A percentile compares a stretch with the other conserved stretches of the same genome.
phyloP scores from a whole-genome alignment of 2,329 filamentous ascomycete genomes.

The Hortaea werneckii region DNA sequence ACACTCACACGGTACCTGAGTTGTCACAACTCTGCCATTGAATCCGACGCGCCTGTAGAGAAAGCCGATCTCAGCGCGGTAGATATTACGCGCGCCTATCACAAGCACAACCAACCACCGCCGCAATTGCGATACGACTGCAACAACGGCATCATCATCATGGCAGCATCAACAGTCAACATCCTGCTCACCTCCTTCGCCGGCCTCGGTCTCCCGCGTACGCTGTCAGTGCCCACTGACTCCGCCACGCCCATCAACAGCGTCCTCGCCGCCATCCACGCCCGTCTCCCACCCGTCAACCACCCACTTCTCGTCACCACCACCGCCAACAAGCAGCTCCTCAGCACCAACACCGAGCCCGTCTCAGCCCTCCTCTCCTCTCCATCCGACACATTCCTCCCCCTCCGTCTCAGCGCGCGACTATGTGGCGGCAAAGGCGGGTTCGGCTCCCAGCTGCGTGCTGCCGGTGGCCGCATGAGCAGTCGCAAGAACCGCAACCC shows the following conservation, averaged over 20 bases:
- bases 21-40: too few species aligned
- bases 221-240: slow-evolving; percentile 64
- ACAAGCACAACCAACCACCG: too few species aligned
- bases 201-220: slow-evolving; percentile 73
- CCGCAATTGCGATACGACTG: too few species aligned
- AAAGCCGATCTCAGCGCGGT: too few species aligned
- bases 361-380: slow-evolving; percentile 53
- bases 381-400: slow-evolving; percentile 53
- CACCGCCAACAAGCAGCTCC: slow-evolving; percentile 62
- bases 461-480: slow-evolving; percentile 95
- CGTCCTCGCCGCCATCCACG: slow-evolving; percentile 51
- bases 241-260: slow-evolving; percentile 55
- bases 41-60: too few species aligned
- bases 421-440: slow-evolving; percentile 92
- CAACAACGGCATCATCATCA: too few species aligned
- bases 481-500: slow-evolving; percentile 80
- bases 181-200: slow-evolving; percentile 76
- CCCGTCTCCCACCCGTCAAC: slow-evolving; percentile 47
- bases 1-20: too few species aligned
- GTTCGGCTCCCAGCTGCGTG: slow-evolving; percentile 92
- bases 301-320: slow-evolving; percentile 70
- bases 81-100: too few species aligned
- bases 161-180: slow-evolving; percentile 44
- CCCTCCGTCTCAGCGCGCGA: slow-evolving; percentile 68
- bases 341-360: slow-evolving; percentile 41